Evolutionary conservation across 192 early-diverging fungal genomes (phyloP).

Genomic region (Umbelopsis sp.): DNA sequence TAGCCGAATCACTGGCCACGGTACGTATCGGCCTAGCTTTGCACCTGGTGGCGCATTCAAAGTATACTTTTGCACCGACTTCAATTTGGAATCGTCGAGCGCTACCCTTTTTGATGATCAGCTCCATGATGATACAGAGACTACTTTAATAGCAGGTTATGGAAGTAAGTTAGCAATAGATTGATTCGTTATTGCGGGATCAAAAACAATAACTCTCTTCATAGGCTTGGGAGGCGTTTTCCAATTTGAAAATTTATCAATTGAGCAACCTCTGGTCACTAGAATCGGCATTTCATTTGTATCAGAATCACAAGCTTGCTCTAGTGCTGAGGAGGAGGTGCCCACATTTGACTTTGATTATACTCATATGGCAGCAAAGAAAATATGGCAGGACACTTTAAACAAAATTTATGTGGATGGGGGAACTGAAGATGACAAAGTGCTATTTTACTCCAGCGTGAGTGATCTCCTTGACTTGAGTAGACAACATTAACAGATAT

Average conservation of each 20-base stretch:
- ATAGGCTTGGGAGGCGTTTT: background rate
- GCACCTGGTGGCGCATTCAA: conserved; percentile 2
- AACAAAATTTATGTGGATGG: conserved; percentile 1
- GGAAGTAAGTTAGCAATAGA: background rate
- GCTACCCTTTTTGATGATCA: conserved; percentile 23
- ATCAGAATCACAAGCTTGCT: conserved; percentile 28
- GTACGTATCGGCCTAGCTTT: background rate
- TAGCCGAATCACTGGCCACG: background rate
- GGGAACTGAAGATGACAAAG: background rate
- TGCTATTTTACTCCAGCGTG: background rate
- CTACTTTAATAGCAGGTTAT: background rate
- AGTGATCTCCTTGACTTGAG: background rate
- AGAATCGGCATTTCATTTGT: conserved; percentile 33
- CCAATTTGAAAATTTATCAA: background rate
- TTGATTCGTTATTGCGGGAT: too few species aligned
- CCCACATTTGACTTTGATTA: background rate
- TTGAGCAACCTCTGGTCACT: conserved; percentile 14
- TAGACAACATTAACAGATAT: background rate
- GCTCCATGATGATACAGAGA: background rate
- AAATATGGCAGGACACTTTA: background rate
- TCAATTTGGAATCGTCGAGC: conserved; percentile 22
- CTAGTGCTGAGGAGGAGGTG: conserved; percentile 21
- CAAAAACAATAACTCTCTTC: background rate
- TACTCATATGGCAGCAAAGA: background rate
- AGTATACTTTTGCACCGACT: conserved; percentile 17